Evolutionary conservation across 2,329 filamentous ascomycete genomes (phyloP).

Genomic region (Ciborinia camelliae): DNA sequence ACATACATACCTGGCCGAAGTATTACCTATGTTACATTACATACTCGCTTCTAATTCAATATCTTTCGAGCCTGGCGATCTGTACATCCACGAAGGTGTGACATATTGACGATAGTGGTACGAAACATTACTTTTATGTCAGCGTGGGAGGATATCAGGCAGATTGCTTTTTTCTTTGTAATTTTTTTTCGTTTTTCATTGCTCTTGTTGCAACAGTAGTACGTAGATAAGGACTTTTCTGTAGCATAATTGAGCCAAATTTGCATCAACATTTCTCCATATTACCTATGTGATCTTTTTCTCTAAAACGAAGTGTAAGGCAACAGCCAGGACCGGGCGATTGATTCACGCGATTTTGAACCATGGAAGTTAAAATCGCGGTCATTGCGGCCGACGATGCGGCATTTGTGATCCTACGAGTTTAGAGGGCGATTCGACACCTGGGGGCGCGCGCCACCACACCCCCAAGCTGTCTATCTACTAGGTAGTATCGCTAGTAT

Average conservation of each 20-base stretch:
- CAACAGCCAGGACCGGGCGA: too few relatives aligned
- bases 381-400: too few relatives aligned
- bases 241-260: constrained; percentile 32
- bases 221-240: constrained; percentile 27
- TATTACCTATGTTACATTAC: constrained; percentile 31
- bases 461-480: too few relatives aligned
- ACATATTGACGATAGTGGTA: constrained; percentile 32
- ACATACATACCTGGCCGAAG: constrained; percentile 30
- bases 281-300: neutral
- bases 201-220: constrained; percentile 29
- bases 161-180: constrained; percentile 32
- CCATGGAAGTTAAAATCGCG: too few relatives aligned
- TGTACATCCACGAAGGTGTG: constrained; percentile 33
- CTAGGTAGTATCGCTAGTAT: too few relatives aligned
- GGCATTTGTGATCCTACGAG: too few relatives aligned
- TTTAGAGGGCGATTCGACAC: too few relatives aligned
- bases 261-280: neutral
- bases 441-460: too few relatives aligned
- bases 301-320: too few relatives aligned
- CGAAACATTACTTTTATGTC: constrained; percentile 35
- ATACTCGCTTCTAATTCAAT: constrained; percentile 30
- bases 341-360: too few relatives aligned
- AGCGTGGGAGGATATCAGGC: constrained; percentile 32
- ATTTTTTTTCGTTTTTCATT: constrained; percentile 30
- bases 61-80: constrained; percentile 34